A percentile compares a stretch with the other conserved stretches of the same genome.
These are phyloP conservation scores for Calendula officinalis DNA, from an alignment of 129 eudicot genomes.

Conservation along the genomic window DNA sequence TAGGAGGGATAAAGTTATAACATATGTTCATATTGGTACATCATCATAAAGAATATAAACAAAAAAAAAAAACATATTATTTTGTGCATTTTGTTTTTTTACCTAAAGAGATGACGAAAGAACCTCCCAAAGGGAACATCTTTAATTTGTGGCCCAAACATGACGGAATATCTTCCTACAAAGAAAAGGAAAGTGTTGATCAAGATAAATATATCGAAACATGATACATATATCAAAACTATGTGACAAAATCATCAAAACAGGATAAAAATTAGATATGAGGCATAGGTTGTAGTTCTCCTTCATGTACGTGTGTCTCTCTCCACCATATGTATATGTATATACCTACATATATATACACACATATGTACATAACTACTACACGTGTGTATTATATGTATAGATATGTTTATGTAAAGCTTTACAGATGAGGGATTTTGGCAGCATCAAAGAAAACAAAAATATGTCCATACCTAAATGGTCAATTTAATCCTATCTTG, in stretches of 20 bases:
- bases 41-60: slow-evolving; percentile 22
- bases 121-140: slow-evolving; percentile 29
- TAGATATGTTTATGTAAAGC: too few relatives aligned
- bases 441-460: too few relatives aligned
- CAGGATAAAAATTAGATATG: neutral
- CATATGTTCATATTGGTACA: slow-evolving; percentile 20
- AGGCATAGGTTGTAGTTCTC: neutral
- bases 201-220: slow-evolving; percentile 19
- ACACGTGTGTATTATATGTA: too few relatives aligned
- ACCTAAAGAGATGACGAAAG: slow-evolving; percentile 6
- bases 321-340: neutral
- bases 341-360: too few relatives aligned
- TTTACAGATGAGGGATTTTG: too few relatives aligned
- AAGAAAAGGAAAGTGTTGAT: slow-evolving; percentile 28
- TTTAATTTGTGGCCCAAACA: slow-evolving; percentile 38
- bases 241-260: slow-evolving; percentile 3
- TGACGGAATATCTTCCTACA: slow-evolving; percentile 37
- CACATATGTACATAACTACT: too few relatives aligned
- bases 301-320: neutral
- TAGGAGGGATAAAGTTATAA: slow-evolving; percentile 10
- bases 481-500: too few relatives aligned
- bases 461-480: too few relatives aligned
- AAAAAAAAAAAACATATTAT: slow-evolving; percentile 22
- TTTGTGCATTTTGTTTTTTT: slow-evolving; percentile 28
- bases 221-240: slow-evolving; percentile 17